Base-by-base conservation (phyloP, 805 yeast species). In the Kregervanrija fluxuum region DNA sequence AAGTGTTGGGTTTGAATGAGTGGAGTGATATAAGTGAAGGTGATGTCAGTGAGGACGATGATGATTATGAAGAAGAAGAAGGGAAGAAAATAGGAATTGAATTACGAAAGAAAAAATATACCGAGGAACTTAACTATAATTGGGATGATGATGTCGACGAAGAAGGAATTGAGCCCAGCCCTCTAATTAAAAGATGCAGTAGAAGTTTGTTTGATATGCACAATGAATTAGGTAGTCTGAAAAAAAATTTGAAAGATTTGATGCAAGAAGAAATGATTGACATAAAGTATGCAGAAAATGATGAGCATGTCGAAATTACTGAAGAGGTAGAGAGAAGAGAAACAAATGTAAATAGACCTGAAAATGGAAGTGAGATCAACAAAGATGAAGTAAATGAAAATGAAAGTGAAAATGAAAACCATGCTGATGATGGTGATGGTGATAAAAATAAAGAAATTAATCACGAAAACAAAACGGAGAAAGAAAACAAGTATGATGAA, bases 401-500 rank as follows among this genome's bases (percentile, higher is more conserved):
- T 8, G 37, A 45, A 14, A 28, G 35, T 8, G 37, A 41, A 9
- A 33, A 38, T 11, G 35, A 33, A 13, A 35, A 35, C 3, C 16
- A 35, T 9, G 37, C 16, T 13, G 14, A 31, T 8, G 44, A 33
- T 32, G 15, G 4, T 16, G 17, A 30, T 17, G 47, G 38, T 40
- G 2, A 32, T 28, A 4, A 30, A 41, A n/a, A 32, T 16, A 22
- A 22, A 6, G 28, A 22, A 22, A 22, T 5, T 22, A 45, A 43
- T 55, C 31, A 9, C 46, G 32, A 10, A 43, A 45, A 12, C 40
- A 43, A 13, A 41, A 40, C 36, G 48, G 50, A 28, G 41, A 42
- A 12, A 51, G 38, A 3, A 55, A 48, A 12, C 56, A 11, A 17
- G 5, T 3, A 12, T 35, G 40, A 45, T 8, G 51, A 48, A 10